A percentile compares a stretch with the other conserved stretches of the same genome.
Evolutionary conservation across 805 yeast genomes (phyloP).

Genomic region (Maudiozyma serrabonitensis): DNA sequence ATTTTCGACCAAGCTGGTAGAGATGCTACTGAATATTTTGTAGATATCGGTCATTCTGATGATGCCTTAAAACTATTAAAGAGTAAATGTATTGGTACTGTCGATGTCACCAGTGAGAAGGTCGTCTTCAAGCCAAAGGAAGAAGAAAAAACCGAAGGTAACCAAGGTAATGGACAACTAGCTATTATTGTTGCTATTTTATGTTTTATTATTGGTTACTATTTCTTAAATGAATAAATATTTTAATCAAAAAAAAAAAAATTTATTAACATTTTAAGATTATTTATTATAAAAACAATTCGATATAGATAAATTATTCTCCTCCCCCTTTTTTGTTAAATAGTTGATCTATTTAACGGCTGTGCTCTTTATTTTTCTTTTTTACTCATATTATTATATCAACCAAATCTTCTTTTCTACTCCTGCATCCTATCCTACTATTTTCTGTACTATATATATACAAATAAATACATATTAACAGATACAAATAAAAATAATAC

Average conservation of each 20-base stretch:
- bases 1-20: slow-evolving; percentile 69
- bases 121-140: slow-evolving; percentile 18
- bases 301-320: no score
- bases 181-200: slow-evolving; percentile 63
- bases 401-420: no score
- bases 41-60: slow-evolving; percentile 95
- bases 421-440: no score
- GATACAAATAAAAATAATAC: no score
- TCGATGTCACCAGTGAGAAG: slow-evolving; percentile 53
- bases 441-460: not conserved
- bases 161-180: slow-evolving; percentile 68
- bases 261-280: no score
- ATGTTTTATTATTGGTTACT: slow-evolving; percentile 23
- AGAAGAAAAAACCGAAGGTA: slow-evolving; percentile 38
- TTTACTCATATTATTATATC: not conserved
- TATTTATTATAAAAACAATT: no score
- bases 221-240: slow-evolving; percentile 17
- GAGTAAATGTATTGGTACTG: slow-evolving; percentile 63
- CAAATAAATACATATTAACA: no score
- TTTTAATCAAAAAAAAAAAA: not conserved
- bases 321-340: no score
- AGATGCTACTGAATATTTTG: slow-evolving; percentile 75
- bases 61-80: slow-evolving; percentile 77
- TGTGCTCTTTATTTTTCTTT: no score
- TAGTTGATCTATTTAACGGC: no score